Evolutionary conservation across 1,284 basidiomycete genomes (phyloP), one percentile per base, ranked within the genome.

Genomic region (Ganoderma lingzhi): DNA sequence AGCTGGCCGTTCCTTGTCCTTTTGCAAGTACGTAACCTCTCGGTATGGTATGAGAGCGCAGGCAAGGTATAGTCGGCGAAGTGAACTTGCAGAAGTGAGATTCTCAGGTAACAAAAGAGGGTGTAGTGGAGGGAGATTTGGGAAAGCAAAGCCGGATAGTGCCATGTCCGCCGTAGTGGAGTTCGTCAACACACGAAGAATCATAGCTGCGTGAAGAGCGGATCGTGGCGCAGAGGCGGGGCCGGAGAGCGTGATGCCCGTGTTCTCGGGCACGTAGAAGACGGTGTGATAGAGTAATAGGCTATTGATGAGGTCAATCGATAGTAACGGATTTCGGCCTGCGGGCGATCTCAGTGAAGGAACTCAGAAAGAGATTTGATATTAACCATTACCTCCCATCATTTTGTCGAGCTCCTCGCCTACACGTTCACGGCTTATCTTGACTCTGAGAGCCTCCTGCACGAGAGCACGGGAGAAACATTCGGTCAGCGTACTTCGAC

Each of bases 341-440:
- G 66, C 2, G 23, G 59, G 44, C 37, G 39, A 2, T 28, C 10
- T 23, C 37, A 41, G 14, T 62, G 37, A 35, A 48, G 12, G 23
- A 2, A 28, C 4, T 14, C 37, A 35, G 32, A 17, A 19, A 23
- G 30, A 12, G 8, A 51, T 6, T 63, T 17, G 6, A n/a, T 42
- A 75, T 78, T 14, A 23, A 14, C 28, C 39, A 28, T 35, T 39
- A 93, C 95, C 91, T 84, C 91, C 90, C 76, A 98, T 85, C 94
- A 97, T 98, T 79, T 98, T 98, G 71, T 92, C 88, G 6, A 97
- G 77, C 78, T 98, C 96, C 72, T 93, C 93, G 0, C 96, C 96
- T 9, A 96, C 89, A n/a, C 96, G 88, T 81, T 98, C 96, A 69
- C 93, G 88, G 60, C 93, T 93, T 51, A 98, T 94, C 79, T 97